Conservation (phyloP, 257 asterid genomes). For the Solanum stenotomum region DNA sequence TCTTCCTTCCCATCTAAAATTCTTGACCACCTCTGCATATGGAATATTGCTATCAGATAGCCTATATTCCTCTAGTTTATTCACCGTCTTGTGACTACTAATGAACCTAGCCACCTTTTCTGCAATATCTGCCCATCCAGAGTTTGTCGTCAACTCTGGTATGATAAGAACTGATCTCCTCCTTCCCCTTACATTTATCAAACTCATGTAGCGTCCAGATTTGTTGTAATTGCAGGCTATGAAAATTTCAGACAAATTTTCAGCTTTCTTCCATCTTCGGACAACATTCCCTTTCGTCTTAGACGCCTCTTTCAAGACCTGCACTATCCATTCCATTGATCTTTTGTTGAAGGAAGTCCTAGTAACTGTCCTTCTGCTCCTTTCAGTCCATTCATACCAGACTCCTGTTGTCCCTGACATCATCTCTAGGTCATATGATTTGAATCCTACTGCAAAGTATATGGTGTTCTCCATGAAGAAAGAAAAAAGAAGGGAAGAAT, state of each 20-base stretch:
- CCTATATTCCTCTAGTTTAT: not conserved
- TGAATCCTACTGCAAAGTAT: no score
- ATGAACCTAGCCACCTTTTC: no score
- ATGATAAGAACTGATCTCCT: not conserved
- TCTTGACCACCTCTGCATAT: not conserved
- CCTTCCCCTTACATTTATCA: not conserved
- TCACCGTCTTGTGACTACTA: no score
- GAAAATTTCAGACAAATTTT: not conserved
- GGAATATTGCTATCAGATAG: not conserved
- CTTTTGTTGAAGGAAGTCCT: no score
- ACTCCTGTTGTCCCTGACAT: no score
- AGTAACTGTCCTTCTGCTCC: no score
- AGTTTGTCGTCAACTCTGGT: no score
- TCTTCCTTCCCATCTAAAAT: not conserved
- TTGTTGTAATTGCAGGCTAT: no score
- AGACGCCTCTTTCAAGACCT: not conserved
- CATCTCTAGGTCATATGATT: rapidly evolving
- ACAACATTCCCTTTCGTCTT: not conserved
- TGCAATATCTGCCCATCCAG: no score
- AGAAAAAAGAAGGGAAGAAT: rapidly evolving
- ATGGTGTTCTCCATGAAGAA: rapidly evolving
- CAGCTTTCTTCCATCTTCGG: rapidly evolving
- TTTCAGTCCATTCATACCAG: no score
- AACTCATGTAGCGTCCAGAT: not conserved
- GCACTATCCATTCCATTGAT: no score